Base-by-base conservation (phyloP, 2,329 filamentous ascomycete species). In the Aspergillus awamori region DNA sequence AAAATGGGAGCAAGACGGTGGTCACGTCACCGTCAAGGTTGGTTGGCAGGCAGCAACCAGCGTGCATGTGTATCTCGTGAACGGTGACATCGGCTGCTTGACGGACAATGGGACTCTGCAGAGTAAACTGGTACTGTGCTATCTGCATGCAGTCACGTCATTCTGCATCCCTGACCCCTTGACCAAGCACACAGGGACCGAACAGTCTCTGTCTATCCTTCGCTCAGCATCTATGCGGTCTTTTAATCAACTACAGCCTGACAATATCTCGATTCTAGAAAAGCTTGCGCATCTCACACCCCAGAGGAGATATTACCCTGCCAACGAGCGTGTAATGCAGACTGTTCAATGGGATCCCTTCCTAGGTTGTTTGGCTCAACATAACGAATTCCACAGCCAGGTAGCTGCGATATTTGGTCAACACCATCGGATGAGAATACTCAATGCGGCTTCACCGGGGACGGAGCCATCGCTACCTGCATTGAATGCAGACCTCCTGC, bases 11-110 rank as follows among this genome's bases (percentile, higher is more conserved):
- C 61, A 41, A 17, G 28, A 52, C 4, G 30, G 56, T 3, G 11
- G 62, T 3, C 76, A 83, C 66, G 70, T 80, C 6, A 8, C 65
- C 0, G 77, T 84, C 0, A 58, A 63, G 0, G 78, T 84, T 8
- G 51, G 58, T 13, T 66, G 45, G 53, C 63, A 68, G 6, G 48
- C 64, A 0, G 63, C 63, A 1, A 62, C 61, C 3, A 67, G 64
- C 7, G 67, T 77, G 5, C 80, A 85, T 49, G 64, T 73, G 0
- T 89, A 84, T 63, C 65, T 70, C 0, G 68, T 89, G 0, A 83
- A 89, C 61, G 49, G 64, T 0, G 70, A 71, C 1, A 78, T 89
- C 0, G 80, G 84, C 0, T 74, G 81, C 2, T 67, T 90, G 0
- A 62, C 77, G 0, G 83, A 84, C 17, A 84, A 81, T 62, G 82